These are phyloP conservation scores for Ceratonia siliqua DNA, from an alignment of 306 rosid species.

Conservation along the genomic window DNA sequence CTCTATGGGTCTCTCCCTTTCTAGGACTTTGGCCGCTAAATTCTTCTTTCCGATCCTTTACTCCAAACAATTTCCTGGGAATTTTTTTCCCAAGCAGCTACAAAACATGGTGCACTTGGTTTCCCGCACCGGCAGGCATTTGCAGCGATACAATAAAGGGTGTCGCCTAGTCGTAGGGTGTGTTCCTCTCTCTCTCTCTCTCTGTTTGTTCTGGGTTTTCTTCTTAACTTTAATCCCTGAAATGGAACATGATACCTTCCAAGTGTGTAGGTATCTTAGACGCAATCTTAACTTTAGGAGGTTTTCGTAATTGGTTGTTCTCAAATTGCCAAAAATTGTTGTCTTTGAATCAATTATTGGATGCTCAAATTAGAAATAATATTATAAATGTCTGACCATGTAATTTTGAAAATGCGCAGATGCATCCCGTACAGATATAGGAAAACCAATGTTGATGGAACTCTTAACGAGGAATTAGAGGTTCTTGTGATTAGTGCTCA, in stretches of 20 bases:
- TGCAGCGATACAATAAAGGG: constrained; percentile 61
- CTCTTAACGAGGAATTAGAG: constrained; percentile 54
- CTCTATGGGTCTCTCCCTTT: constrained; percentile 55
- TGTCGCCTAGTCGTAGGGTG: constrained; percentile 77
- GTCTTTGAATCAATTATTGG: constrained; percentile 15
- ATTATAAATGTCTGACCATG: constrained; percentile 25
- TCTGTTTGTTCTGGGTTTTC: background rate
- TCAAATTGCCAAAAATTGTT: background rate
- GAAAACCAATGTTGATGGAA: constrained; percentile 33
- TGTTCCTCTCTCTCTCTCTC: background rate
- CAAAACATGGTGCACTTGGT: constrained; percentile 45
- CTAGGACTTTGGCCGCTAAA: constrained; percentile 28
- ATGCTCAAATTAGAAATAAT: background rate
- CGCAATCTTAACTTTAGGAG: background rate
- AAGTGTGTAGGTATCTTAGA: too few species aligned
- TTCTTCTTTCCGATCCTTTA: constrained; percentile 30
- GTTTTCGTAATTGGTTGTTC: constrained; percentile 28
- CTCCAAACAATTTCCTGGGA: constrained; percentile 23
- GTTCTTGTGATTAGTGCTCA: constrained; percentile 92
- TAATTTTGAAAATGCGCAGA: constrained; percentile 52
- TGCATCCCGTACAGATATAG: constrained; percentile 88
- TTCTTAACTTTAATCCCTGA: background rate
- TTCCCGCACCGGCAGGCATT: constrained; percentile 58
- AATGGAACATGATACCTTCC: background rate
- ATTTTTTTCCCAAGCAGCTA: constrained; percentile 35